These are phyloP conservation scores for Daldinia loculata DNA, from an alignment of 495 filamentous ascomycete genomes.

Conservation along the genomic window DNA sequence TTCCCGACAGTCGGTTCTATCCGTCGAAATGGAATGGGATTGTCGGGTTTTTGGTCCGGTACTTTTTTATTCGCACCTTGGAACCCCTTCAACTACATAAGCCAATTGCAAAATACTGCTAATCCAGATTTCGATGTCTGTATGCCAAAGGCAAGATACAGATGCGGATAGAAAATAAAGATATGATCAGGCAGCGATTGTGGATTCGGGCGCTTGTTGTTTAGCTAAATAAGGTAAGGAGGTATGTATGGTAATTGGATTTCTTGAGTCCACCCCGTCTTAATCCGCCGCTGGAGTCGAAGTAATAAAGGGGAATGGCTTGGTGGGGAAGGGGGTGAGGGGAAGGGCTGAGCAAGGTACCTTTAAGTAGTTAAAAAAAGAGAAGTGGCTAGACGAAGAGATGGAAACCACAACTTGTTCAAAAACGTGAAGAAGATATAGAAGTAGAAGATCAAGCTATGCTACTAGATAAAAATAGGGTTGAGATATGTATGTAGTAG, in stretches of 20 bases:
- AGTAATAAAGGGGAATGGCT: not conserved
- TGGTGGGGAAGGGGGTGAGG: not conserved
- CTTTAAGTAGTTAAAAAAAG: not conserved
- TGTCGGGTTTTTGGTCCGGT: conserved; percentile 7
- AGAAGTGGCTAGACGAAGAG: not conserved
- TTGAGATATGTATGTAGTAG: not conserved
- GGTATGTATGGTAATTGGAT: not conserved
- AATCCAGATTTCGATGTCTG: conserved; percentile 9
- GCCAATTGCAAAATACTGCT: conserved; percentile 13
- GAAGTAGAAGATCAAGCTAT: not conserved
- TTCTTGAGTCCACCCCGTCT: not conserved
- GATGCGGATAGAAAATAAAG: conserved; percentile 7
- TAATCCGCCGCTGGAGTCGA: not conserved
- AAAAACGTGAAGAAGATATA: not conserved
- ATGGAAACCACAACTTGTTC: not conserved
- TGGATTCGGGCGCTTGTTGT: conserved; percentile 14
- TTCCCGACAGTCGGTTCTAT: conserved; percentile 18
- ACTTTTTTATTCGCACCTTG: conserved; percentile 2
- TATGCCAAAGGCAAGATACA: conserved; percentile 10
- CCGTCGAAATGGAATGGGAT: conserved; percentile 13
- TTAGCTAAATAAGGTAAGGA: conserved; percentile 15
- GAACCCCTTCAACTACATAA: not conserved
- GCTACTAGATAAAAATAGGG: not conserved
- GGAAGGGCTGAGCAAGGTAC: not conserved
- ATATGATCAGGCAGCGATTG: conserved; percentile 30